phyloP scores from a whole-genome alignment of 441 rosid species.

The Mallotus repandus region DNA sequence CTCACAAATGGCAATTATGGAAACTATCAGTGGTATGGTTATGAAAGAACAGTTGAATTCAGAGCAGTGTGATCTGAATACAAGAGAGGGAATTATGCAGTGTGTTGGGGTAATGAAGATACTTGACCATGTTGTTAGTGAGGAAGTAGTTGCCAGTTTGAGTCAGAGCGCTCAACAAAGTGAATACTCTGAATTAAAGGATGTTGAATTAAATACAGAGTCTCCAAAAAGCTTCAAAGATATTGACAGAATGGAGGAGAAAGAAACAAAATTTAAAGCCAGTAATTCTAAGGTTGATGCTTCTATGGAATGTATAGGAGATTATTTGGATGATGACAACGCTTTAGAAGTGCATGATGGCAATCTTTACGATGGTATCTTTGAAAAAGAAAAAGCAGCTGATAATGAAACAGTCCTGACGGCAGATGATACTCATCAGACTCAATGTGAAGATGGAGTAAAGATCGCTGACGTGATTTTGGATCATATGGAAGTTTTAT shows the following conservation, averaged over 20 bases:
- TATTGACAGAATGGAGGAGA: neutral
- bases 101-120: constrained; percentile 7
- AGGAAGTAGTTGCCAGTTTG: constrained; percentile 18
- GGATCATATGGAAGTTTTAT: neutral
- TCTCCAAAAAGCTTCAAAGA: neutral
- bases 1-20: neutral
- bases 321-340: constrained; percentile 8
- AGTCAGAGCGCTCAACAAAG: constrained; percentile 6
- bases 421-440: neutral
- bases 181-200: constrained; percentile 5
- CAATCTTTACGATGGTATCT: neutral
- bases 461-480: neutral
- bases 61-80: neutral
- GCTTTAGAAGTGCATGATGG: constrained; percentile 3
- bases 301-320: neutral
- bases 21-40: neutral
- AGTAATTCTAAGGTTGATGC: constrained; percentile 1
- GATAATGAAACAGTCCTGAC: neutral
- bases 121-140: constrained; percentile 1
- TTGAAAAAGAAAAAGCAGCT: neutral
- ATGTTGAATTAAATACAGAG: neutral
- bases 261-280: neutral
- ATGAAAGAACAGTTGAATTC: neutral
- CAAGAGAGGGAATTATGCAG: constrained; percentile 7
- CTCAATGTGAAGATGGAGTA: neutral